Evolutionary conservation across 805 yeast genomes (phyloP), one percentile per base, ranked within the genome.

Genomic region (Clavispora fructus): DNA sequence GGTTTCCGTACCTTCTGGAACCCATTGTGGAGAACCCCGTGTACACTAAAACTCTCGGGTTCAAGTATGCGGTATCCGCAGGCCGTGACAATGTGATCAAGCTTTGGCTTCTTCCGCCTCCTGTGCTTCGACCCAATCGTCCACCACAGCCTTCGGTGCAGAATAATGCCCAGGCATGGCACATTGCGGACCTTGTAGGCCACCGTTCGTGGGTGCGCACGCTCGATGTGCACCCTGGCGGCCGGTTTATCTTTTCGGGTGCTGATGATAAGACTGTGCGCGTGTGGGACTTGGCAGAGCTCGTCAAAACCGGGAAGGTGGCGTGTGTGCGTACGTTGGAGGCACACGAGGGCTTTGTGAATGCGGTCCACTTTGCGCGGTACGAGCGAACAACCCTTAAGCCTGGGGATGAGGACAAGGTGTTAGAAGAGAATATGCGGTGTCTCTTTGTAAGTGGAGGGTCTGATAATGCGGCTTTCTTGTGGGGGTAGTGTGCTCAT

Each of bases 201-300:
- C 97, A 91, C 63, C 79, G 80, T 42, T 86, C 94, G 9, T 91
- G 98, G 98, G 85, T 92, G 1, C 78, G 85, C 50, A 77, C 81
- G 7, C 56, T 90, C 6, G 68, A 69, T 9, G 65, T 85, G 41
- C 96, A 89, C 63, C 95, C 96, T 1, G 80, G 79, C 54, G 95
- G 94, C 0, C 72, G 81, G 35, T 80, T 78, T 54, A 60, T 89
- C 14, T 70, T 84, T 40, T 80, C 89, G 39, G 83, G 85, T 14
- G 75, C 91, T 14, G 98, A 91, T 62, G 97, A 91, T 62, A 82
- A 82, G 51, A 69, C 82, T 1, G 75, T 91, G 30, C 77, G 81
- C 47, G 65, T 87, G 16, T 91, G 97, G 97, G 92, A 90, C 49
- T 52, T 69, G 61, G 83, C 67, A 14, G 43, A 62, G 2, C 55